A percentile compares a stretch with the other conserved stretches of the same genome.
Evolutionary conservation across 148 eudicot genomes (phyloP).

Genomic region (Hydrangea macrophylla): DNA sequence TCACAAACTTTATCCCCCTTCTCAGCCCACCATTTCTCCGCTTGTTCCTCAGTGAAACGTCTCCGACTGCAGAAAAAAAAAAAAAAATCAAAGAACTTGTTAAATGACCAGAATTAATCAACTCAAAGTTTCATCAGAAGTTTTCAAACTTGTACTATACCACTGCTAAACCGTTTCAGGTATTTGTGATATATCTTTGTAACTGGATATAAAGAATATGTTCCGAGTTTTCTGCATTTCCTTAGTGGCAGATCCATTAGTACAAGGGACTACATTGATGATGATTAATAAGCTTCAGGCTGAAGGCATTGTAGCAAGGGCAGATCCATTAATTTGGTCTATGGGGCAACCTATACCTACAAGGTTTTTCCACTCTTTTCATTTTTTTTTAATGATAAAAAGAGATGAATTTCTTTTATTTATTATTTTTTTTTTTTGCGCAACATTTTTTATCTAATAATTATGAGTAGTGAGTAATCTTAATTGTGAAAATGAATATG

Average conservation of each 20-base stretch:
- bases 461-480: too few relatives aligned
- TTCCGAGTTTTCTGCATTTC: neutral
- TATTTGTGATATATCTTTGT: neutral
- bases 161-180: too few relatives aligned
- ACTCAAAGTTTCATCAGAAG: neutral
- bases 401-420: too few relatives aligned
- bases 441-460: too few relatives aligned
- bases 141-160: neutral
- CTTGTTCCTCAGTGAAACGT: constrained; percentile 78
- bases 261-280: neutral
- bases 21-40: constrained; percentile 97
- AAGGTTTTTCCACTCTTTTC: too few relatives aligned
- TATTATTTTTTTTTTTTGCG: too few relatives aligned
- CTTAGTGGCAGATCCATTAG: neutral
- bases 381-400: too few relatives aligned
- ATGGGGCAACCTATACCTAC: too few relatives aligned
- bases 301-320: constrained; percentile 2
- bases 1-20: constrained; percentile 57
- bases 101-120: neutral
- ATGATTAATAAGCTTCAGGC: constrained; percentile 6
- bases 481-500: too few relatives aligned
- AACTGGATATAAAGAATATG: neutral
- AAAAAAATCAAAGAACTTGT: constrained; percentile 8
- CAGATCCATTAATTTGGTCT: too few relatives aligned
- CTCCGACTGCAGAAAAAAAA: constrained; percentile 60